Evolutionary conservation across 495 filamentous ascomycete species (phyloP).

Genomic region (Aspergillus mulundensis): DNA sequence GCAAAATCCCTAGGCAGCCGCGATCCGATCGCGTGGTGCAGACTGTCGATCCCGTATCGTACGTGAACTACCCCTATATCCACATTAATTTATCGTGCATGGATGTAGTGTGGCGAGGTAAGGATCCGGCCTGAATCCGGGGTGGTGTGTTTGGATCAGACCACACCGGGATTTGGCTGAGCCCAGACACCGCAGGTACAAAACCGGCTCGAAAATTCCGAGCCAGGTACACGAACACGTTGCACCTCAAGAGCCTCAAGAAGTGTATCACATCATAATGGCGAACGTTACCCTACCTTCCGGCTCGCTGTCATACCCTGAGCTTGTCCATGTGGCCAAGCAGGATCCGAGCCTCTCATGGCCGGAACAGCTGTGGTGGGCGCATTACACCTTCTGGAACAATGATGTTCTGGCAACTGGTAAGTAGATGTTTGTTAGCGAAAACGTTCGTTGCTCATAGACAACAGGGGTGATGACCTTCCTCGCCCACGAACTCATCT

Average conservation of each 20-base stretch:
- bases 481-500: conserved; percentile 87
- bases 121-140: conserved; percentile 14
- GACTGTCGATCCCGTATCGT: not conserved
- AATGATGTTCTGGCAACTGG: conserved; percentile 94
- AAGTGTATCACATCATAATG: conserved; percentile 10
- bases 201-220: not conserved
- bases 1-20: not conserved
- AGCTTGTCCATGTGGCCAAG: conserved; percentile 41
- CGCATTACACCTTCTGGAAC: conserved; percentile 97
- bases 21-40: not conserved
- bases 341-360: conserved; percentile 84
- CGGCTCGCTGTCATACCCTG: conserved; percentile 13
- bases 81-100: not conserved
- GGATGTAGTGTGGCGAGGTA: conserved; percentile 2
- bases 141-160: conserved; percentile 24
- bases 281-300: conserved; percentile 14
- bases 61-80: not conserved
- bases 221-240: conserved; percentile 1
- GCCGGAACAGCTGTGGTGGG: conserved; percentile 82
- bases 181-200: not conserved
- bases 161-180: conserved; percentile 15
- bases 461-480: conserved; percentile 74
- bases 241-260: not conserved
- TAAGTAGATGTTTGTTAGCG: not conserved
- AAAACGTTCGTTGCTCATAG: not conserved